Evolutionary conservation across 306 rosid genomes (phyloP), one percentile per base, ranked within the genome.

Genomic region (Castanea crenata): DNA sequence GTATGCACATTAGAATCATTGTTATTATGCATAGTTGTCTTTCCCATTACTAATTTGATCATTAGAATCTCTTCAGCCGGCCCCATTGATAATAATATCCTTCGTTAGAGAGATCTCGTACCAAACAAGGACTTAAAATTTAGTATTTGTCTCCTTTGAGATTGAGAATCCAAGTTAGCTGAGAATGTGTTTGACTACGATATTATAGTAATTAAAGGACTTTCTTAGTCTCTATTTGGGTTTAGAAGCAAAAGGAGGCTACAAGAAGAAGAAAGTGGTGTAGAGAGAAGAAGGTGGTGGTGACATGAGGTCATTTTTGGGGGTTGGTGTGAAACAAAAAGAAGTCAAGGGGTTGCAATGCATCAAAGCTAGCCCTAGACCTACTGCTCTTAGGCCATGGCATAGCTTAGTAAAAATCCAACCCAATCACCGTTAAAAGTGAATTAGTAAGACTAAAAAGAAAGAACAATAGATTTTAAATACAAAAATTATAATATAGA

Each of bases 101-200:
- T 81, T 74, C 85, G 74, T 90, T 83, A 81, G 16, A 88, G 76
- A 68, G 84, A 69, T 79, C 82, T 84, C 19, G 74, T 81, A 31
- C 84, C 81, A n/a, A 85, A 83, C 32, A 82, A 70, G 8, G 94
- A 73, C 55, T 79, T 84, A 7, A 85, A 75, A 69, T 70, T 83
- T 56, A 55, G 35, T 8, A 57, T 10, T 18, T 10, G 31, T 32
- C 46, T 35, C 15, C 52, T 38, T 15, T 57, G 81, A 32, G 68
- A 58, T 41, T 25, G 49, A 32, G 21, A 46, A 34, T 52, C 46
- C 34, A 52, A 34, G 20, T 69, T 2, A 69, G 59, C 52, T 1
- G 38, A 69, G 1, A 55, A 55, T 10, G 73, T 18, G 79, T 10
- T 75, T 12, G 70, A 64, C 29, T 71, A 32, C 44, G 85, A 83